These are phyloP conservation scores for Jatropha multifida DNA, from an alignment of 441 rosid species.

Conservation along the genomic window DNA sequence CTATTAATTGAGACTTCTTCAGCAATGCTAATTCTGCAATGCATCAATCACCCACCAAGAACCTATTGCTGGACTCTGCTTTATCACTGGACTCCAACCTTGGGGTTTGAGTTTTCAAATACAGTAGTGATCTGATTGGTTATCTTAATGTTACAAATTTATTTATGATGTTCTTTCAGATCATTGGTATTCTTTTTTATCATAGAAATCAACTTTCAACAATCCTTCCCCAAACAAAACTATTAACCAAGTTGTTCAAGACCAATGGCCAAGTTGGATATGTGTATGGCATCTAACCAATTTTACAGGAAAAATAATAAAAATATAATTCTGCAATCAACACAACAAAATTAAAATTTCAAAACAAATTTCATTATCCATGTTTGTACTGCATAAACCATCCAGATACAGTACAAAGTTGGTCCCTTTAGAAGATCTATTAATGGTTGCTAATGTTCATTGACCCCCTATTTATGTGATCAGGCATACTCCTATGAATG, in stretches of 20 bases:
- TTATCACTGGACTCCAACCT: not conserved
- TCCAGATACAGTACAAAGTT: not conserved
- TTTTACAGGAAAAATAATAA: not conserved
- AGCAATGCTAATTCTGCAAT: not conserved
- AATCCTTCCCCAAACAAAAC: conserved; percentile 1
- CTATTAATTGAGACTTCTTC: not conserved
- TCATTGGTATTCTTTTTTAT: not conserved
- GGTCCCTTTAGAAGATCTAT: not conserved
- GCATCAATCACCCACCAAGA: not conserved
- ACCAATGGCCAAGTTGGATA: not conserved
- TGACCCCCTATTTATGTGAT: not conserved
- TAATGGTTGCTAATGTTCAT: not conserved
- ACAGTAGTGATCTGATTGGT: too few relatives aligned
- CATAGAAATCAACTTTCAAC: not conserved
- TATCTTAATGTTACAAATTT: not conserved
- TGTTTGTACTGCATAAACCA: not conserved
- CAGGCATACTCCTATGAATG: not conserved
- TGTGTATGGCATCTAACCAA: not conserved
- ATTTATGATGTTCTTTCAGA: not conserved
- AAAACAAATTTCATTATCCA: not conserved
- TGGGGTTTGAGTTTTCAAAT: not conserved
- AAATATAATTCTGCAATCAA: not conserved
- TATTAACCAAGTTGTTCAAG: not conserved
- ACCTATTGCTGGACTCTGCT: not conserved
- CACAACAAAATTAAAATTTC: not conserved